Conservation (phyloP, 2,329 filamentous ascomycete genomes). For the Pseudocercospora eumusae region DNA sequence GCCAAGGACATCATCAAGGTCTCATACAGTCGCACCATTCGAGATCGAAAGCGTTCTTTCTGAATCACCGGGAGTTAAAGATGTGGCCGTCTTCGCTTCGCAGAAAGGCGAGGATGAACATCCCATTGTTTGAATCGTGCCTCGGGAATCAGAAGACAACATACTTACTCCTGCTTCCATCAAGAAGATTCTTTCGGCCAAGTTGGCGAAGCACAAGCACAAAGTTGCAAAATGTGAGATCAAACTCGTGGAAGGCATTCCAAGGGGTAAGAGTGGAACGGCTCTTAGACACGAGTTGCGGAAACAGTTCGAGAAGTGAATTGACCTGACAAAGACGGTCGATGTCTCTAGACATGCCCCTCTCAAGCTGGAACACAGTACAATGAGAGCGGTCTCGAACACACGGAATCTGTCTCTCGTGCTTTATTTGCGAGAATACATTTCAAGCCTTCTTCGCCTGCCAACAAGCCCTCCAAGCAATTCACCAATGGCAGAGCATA, state of each 20-base stretch:
- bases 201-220: conserved; percentile 45
- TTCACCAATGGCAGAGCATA: too few species aligned
- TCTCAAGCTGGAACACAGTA: too few species aligned
- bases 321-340: too few species aligned
- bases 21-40: conserved; percentile 31
- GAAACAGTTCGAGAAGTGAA: conserved; percentile 1
- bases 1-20: conserved; percentile 38
- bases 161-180: conserved; percentile 30
- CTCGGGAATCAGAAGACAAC: background rate
- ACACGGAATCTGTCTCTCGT: too few species aligned
- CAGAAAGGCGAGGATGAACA: conserved; percentile 22
- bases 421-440: too few species aligned
- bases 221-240: conserved; percentile 36
- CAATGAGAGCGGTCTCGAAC: too few species aligned
- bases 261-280: conserved; percentile 37
- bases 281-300: conserved; percentile 29
- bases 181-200: conserved; percentile 34
- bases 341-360: too few species aligned
- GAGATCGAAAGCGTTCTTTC: conserved; percentile 38
- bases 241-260: conserved; percentile 33
- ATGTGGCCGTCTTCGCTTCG: conserved; percentile 33
- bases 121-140: conserved; percentile 25
- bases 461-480: too few species aligned
- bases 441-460: too few species aligned
- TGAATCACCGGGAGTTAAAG: conserved; percentile 26